A percentile compares a stretch with the other conserved stretches of the same genome.
Conservation (phyloP, 768 basidiomycete genomes). For the Naganishia kalamii region DNA sequence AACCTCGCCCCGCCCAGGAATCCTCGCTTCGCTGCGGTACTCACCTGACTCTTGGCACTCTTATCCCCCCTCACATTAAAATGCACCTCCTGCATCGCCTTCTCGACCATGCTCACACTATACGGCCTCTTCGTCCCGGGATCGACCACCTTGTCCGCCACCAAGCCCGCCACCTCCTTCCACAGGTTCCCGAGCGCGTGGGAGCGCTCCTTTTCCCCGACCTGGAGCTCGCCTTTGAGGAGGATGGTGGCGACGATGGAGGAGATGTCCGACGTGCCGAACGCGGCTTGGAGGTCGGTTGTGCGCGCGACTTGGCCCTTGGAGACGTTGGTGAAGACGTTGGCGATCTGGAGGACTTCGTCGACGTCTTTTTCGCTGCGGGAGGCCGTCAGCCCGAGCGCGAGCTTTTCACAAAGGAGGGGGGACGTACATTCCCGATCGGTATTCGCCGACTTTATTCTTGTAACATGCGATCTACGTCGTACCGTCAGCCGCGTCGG, state of each 20-base stretch:
- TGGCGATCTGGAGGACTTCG: conserved; percentile 91
- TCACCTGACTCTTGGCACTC: conserved; percentile 86
- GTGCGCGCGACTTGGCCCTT: conserved; percentile 89
- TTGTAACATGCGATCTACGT: conserved; percentile 91
- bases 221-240: conserved; percentile 92
- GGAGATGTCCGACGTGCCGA: conserved; percentile 65
- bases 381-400: not conserved
- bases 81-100: conserved; percentile 91
- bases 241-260: conserved; percentile 86
- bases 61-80: conserved; percentile 84
- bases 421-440: conserved; percentile 76
- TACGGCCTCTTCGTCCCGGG: conserved; percentile 82
- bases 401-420: not conserved
- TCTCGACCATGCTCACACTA: conserved; percentile 92
- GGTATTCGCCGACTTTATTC: conserved; percentile 97
- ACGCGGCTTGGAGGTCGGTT: conserved; percentile 85
- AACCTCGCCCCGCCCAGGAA: conserved; percentile 26
- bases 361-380: conserved; percentile 81
- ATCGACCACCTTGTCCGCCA: conserved; percentile 93
- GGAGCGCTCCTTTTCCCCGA: conserved; percentile 91
- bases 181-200: conserved; percentile 77
- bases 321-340: conserved; percentile 91
- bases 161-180: conserved; percentile 83
- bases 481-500: not conserved
- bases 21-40: conserved; percentile 23